Base-by-base conservation (phyloP, 2,329 filamentous ascomycete species). In the Teratosphaeriaceae sp. region DNA sequence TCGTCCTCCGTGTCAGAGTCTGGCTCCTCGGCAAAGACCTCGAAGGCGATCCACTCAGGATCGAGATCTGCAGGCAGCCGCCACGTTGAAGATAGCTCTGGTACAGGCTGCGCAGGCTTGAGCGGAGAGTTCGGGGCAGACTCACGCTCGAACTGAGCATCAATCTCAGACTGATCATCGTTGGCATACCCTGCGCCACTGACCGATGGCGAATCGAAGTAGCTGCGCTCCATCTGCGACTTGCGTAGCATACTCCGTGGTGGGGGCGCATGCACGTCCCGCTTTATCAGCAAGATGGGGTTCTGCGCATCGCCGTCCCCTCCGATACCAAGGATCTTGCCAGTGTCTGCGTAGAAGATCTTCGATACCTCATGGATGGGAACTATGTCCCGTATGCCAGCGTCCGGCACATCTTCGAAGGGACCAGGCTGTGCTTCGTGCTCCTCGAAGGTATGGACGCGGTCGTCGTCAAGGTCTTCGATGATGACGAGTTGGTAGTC, bases 321-420 rank as follows among this genome's bases (percentile, higher is more conserved):
- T 12, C 82, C 82, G 43, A 96, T 88, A 48, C 94, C 94, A 20
- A 96, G 71, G 8, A 96, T 86, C 53, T 86, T 86, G 15, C 88
- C 88, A 0, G 87, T 94, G 52, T 94, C 86, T 1, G 88, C 88
- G 57, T 95, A 96, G 65, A 95, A 94, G 23, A 95, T 87, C 59
- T 94, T 95, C 5, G 88, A 85, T 4, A 95, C 76, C 56, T 86
- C 77, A 57, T 86, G 80, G 16, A 86, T 76, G 1, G 83, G 83
- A 13, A 87, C 66, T 27, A 78, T 70, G 51, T 85, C 80, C 36
- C 82, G 71, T 21, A 85, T 75, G 1, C 83, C 83, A 12, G 83
- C 82, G 11, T 71, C 63, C 3, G 61, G 48, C 23, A 86, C 71
- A 36, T 77, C 80, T 49, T 82, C 80, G 50, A 76, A 85, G 0